phyloP scores from a whole-genome alignment of 192 early-diverging fungal genomes.

The Linnemannia schmuckeri region DNA sequence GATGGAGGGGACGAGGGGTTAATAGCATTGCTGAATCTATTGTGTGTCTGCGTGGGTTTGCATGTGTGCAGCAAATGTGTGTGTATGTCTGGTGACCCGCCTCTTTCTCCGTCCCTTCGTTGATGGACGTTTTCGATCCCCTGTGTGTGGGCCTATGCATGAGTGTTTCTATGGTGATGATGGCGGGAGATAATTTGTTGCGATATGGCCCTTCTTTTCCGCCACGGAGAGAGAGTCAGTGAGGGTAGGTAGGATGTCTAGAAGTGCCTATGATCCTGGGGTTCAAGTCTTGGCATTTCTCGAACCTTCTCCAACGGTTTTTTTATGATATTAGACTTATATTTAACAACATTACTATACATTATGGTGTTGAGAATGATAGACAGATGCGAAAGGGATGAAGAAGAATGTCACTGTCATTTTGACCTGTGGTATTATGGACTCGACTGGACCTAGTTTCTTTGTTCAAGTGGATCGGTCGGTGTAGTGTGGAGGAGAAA shows the following conservation, averaged over 20 bases:
- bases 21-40: not conserved
- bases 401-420: not conserved
- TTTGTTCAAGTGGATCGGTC: not conserved
- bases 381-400: not conserved
- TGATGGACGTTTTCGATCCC: not conserved
- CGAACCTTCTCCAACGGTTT: not conserved
- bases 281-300: slow-evolving; percentile 1
- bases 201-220: not conserved
- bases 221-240: not conserved
- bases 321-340: not conserved
- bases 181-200: not conserved
- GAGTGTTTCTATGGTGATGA: not conserved
- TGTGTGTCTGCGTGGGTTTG: not conserved
- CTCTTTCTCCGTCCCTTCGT: not conserved
- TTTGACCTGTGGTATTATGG: not conserved
- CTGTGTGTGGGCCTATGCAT: not conserved
- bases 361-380: not conserved
- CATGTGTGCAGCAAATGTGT: too few species aligned
- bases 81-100: not conserved
- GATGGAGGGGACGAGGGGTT: not conserved
- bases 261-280: not conserved
- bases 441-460: not conserved
- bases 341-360: not conserved
- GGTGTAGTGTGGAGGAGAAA: not conserved
- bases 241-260: not conserved